Percentiles rank a stretch among this genome's conserved stretches.
Conservation (phyloP, 2,329 filamentous ascomycete species). For the Aspergillus carbonarius region DNA sequence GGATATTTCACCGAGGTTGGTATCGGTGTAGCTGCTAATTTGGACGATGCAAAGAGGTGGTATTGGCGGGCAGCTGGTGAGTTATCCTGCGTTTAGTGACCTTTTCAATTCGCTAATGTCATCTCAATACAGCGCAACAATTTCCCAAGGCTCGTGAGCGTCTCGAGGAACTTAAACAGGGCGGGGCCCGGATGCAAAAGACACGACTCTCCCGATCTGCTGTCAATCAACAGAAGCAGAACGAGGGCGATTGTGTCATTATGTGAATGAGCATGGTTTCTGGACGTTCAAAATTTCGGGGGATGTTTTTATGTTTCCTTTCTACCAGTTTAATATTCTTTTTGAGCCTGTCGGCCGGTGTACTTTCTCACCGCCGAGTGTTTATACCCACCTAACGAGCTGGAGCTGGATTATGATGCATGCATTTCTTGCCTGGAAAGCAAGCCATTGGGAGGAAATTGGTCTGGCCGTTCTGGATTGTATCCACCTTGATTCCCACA, state of each 20-base stretch:
- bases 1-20: slow-evolving; percentile 96
- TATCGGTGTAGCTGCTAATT: slow-evolving; percentile 78
- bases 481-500: not conserved
- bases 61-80: slow-evolving; percentile 95
- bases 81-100: slow-evolving; percentile 32
- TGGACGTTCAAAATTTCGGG: slow-evolving; percentile 5
- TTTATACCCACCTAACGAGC: slow-evolving; percentile 1
- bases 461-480: not conserved
- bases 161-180: slow-evolving; percentile 84
- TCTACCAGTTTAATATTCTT: slow-evolving; percentile 5
- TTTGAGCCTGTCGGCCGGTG: not conserved
- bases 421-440: not conserved
- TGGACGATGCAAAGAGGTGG: slow-evolving; percentile 97
- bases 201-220: slow-evolving; percentile 79
- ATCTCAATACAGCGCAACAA: slow-evolving; percentile 70
- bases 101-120: slow-evolving; percentile 12
- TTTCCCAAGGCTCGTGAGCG: slow-evolving; percentile 91
- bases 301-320: not conserved
- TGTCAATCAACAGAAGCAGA: slow-evolving; percentile 77
- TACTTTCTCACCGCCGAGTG: not conserved
- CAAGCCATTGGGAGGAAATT: not conserved
- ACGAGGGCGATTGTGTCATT: slow-evolving; percentile 76
- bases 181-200: slow-evolving; percentile 70
- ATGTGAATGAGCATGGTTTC: slow-evolving; percentile 36
- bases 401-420: not conserved